Conservation (phyloP, 805 yeast genomes). For the Hanseniaspora lachancei region DNA sequence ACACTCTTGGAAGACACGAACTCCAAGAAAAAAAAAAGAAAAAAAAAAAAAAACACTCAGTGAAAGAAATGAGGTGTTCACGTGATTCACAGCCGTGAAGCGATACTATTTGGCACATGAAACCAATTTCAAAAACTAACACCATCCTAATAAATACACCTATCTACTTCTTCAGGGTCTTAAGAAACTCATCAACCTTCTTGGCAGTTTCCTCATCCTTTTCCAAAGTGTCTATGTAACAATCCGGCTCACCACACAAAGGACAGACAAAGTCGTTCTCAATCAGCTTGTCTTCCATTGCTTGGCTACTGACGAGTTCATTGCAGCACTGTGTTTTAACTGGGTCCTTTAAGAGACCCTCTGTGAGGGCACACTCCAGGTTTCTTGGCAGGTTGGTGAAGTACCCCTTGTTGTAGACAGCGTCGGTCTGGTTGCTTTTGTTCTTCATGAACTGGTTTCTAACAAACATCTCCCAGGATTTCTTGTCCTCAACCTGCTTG, state of each 20-base stretch:
- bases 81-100: too few species aligned
- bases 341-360: conserved; percentile 53
- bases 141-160: too few species aligned
- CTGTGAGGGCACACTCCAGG: conserved; percentile 57
- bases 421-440: conserved; percentile 30
- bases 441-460: conserved; percentile 36
- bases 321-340: conserved; percentile 66
- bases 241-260: conserved; percentile 60
- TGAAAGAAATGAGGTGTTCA: too few species aligned
- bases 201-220: conserved; percentile 47
- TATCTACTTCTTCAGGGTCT: conserved; percentile 23
- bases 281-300: conserved; percentile 53
- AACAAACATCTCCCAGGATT: conserved; percentile 80
- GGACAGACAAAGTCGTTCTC: conserved; percentile 88
- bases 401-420: conserved; percentile 36
- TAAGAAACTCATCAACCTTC: conserved; percentile 40
- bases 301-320: conserved; percentile 42
- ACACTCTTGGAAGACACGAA: too few species aligned
- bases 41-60: too few species aligned
- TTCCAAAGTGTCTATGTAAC: conserved; percentile 58
- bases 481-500: conserved; percentile 85
- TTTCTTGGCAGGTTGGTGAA: conserved; percentile 37
- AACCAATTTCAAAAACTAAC: too few species aligned
- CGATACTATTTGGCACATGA: too few species aligned
- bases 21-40: too few species aligned